Evolutionary conservation across 1,284 basidiomycete species (phyloP).

Genomic region (Bothia castanella): DNA sequence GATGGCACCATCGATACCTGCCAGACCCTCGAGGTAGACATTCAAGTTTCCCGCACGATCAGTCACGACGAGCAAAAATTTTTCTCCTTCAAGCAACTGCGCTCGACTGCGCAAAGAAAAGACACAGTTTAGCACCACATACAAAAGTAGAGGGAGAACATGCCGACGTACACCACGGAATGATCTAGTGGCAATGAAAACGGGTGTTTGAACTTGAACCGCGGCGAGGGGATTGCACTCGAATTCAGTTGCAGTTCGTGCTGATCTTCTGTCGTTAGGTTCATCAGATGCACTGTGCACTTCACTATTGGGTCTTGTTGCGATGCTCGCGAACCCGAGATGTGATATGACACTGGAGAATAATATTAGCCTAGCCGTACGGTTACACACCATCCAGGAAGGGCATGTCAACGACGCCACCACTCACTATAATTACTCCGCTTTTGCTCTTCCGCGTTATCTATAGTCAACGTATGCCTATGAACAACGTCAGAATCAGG

Average conservation of each 20-base stretch:
- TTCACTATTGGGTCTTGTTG: slow-evolving; percentile 26
- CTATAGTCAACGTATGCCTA: slow-evolving; percentile 22
- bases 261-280: slow-evolving; percentile 40
- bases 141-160: too few species aligned
- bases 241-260: slow-evolving; percentile 41
- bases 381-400: not conserved
- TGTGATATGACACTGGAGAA: slow-evolving; percentile 9
- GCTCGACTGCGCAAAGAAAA: slow-evolving; percentile 31
- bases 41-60: slow-evolving; percentile 33
- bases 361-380: not conserved
- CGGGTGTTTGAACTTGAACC: slow-evolving; percentile 17
- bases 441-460: slow-evolving; percentile 1
- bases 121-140: not conserved
- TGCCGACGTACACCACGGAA: slow-evolving; percentile 38
- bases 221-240: slow-evolving; percentile 38
- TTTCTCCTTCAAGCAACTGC: slow-evolving; percentile 37
- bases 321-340: slow-evolving; percentile 16
- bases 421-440: slow-evolving; percentile 1
- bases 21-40: slow-evolving; percentile 40
- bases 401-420: not conserved
- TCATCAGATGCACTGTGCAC: slow-evolving; percentile 38
- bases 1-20: slow-evolving; percentile 35
- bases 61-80: slow-evolving; percentile 41
- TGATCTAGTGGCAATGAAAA: slow-evolving; percentile 38
- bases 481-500: slow-evolving; percentile 1